Evolutionary conservation across 257 asterid genomes (phyloP), one percentile per base, ranked within the genome.

Genomic region (Fraxinus excelsior): DNA sequence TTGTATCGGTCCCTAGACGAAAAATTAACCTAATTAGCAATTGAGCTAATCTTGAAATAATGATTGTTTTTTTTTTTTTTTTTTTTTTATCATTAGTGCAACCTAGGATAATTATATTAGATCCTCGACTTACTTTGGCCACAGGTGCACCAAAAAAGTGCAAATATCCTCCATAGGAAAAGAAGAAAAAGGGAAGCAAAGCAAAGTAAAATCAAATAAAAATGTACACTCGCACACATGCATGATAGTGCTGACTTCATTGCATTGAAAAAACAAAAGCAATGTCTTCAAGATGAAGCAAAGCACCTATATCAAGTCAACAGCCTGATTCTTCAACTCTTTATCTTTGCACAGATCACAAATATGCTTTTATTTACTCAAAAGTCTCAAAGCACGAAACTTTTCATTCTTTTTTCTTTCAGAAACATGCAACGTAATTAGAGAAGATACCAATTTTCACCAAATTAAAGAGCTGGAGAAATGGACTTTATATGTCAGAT

Each of bases 251-350:
- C 65, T 56, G 65, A 56, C 65, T 60, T 60, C 32, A 8, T 8
- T 21, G 32, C 31, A 60, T 25, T 11, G 16, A 60, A 60, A 8
- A 23, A 23, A 1, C 7, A 60, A 10, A 60, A 21, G 67, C 31
- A 25, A 23, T 60, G 2, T 60, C 67, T 60, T 60, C 67, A 60
- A 23, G 25, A 60, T 60, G 67, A 60, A 60, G 67, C 32, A 60
- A 60, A 60, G 67, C 32, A 60, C 31, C 67, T 23, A 60, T 60
- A 60, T 18, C 67, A 60, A 60, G 67, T 60, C 67, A 23, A 60
- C 32, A 60, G 16, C 31, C 16, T 23, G 67, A 60, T 60, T 60
- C 67, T 9, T 60, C 67, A 60, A 60, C 67, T 25, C 32, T 60
- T 25, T 60, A 8, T 60, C 67, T 23, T 25, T 60, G 18, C 13